Conservation (phyloP, 139 green algal genomes). For the Pleodorina starrii region DNA sequence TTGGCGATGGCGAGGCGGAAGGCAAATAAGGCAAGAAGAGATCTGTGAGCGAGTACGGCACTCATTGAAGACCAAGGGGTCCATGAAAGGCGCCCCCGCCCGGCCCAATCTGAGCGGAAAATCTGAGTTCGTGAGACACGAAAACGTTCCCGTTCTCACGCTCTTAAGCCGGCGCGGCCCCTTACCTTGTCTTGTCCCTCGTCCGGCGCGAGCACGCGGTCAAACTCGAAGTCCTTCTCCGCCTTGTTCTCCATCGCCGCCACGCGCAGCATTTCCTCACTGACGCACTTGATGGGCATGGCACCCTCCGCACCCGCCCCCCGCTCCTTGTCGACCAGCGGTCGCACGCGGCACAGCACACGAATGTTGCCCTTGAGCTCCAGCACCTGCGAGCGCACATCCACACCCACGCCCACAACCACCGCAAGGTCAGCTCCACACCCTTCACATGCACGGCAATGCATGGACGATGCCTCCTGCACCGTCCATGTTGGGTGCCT, state of each 20-base stretch:
- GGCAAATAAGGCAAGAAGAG: too few species aligned
- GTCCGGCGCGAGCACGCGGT: conserved; percentile 71
- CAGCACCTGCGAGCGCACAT: conserved; percentile 55
- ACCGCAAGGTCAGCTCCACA: neutral
- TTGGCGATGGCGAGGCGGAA: too few species aligned
- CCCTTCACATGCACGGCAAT: too few species aligned
- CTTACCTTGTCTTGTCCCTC: conserved; percentile 73
- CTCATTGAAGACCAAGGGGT: too few species aligned
- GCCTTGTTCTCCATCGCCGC: conserved; percentile 35
- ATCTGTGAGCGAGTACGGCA: too few species aligned
- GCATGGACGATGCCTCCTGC: too few species aligned
- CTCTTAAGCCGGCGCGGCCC: too few species aligned
- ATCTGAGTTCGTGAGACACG: too few species aligned
- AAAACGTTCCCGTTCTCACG: neutral
- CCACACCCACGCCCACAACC: neutral
- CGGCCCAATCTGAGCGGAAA: too few species aligned
- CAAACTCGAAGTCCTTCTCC: conserved; percentile 78
- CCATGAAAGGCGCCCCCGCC: too few species aligned
- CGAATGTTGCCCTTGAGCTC: conserved; percentile 78
- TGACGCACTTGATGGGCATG: conserved; percentile 38
- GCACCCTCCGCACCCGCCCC: neutral
- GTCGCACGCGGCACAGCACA: conserved; percentile 73
- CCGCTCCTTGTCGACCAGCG: conserved; percentile 64
- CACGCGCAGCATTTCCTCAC: conserved; percentile 55
- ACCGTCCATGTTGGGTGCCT: too few species aligned